These are phyloP conservation scores for Verruconis gallopava DNA, from an alignment of 2,329 filamentous ascomycete genomes.

Conservation along the genomic window DNA sequence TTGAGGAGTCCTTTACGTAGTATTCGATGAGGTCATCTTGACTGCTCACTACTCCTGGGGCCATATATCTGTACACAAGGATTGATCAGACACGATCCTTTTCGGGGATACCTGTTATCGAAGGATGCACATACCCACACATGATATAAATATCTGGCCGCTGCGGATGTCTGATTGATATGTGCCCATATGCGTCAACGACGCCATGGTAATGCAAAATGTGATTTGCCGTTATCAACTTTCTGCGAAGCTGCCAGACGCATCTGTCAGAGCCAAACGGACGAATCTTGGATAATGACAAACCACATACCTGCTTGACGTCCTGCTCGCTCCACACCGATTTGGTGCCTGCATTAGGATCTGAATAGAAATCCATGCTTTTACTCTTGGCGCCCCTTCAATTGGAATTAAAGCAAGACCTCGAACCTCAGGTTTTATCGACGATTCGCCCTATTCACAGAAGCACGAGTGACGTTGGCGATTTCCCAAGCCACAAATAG, in stretches of 20 bases:
- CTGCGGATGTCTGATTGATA: conserved; percentile 9
- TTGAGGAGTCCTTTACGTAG: conserved; percentile 8
- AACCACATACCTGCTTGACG: conserved; percentile 14
- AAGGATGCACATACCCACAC: conserved; percentile 5
- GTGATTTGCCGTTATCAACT: conserved; percentile 6
- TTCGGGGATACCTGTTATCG: too few species aligned
- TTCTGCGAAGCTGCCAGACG: neutral
- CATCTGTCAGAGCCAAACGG: neutral
- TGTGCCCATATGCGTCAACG: conserved; percentile 9
- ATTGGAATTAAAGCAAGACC: too few species aligned
- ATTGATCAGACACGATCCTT: neutral
- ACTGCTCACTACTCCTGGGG: conserved; percentile 6
- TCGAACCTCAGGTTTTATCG: too few species aligned
- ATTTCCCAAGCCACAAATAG: too few species aligned
- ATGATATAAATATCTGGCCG: conserved; percentile 10
- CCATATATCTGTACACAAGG: conserved; percentile 7
- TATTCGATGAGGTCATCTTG: conserved; percentile 9
- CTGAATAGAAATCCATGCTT: conserved; percentile 7
- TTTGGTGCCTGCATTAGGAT: conserved; percentile 4
- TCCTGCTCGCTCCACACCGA: conserved; percentile 16
- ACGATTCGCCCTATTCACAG: too few species aligned
- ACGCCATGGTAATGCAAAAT: conserved; percentile 8
- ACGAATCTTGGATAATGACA: neutral
- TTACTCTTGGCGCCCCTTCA: too few species aligned
- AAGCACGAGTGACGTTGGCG: too few species aligned